Evolutionary conservation across 2,329 filamentous ascomycete genomes (phyloP).

Genomic region (Dothideomycetes sp.): DNA sequence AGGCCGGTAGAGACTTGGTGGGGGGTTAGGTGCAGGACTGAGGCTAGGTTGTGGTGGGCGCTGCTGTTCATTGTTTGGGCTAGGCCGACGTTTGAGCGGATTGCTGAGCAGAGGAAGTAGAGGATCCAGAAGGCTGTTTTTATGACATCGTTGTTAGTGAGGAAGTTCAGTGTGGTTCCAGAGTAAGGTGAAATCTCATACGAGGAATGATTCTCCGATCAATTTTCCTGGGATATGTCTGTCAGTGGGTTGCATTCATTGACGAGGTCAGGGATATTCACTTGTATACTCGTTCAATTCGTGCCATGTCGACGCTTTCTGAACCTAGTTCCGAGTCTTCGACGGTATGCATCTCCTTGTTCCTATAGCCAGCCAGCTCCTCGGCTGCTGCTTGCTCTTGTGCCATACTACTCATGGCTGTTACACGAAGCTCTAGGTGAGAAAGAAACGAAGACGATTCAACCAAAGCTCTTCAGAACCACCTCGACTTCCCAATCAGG

Average conservation of each 20-base stretch:
- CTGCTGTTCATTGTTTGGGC: slow-evolving; percentile 85
- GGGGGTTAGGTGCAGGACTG: slow-evolving; percentile 57
- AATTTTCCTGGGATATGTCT: slow-evolving; percentile 15
- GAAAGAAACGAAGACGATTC: background rate
- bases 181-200: background rate
- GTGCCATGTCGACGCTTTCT: slow-evolving; percentile 4
- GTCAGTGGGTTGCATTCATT: no score
- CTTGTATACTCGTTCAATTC: slow-evolving; percentile 15
- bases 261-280: no score
- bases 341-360: background rate
- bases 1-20: slow-evolving; percentile 77
- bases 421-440: background rate
- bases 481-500: background rate
- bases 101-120: slow-evolving; percentile 87
- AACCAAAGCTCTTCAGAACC: background rate
- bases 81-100: slow-evolving; percentile 83
- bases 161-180: background rate
- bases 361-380: slow-evolving; percentile 3
- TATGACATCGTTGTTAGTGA: no score
- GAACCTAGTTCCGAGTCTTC: slow-evolving; percentile 13
- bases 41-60: slow-evolving; percentile 63
- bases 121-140: slow-evolving; percentile 69
- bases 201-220: slow-evolving; percentile 25
- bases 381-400: slow-evolving; percentile 6
- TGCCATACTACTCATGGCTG: background rate